Percentiles rank a stretch among this genome's conserved stretches.
Conservation (phyloP, 164 flowering plant genomes). For the Euptelea pleiosperma region DNA sequence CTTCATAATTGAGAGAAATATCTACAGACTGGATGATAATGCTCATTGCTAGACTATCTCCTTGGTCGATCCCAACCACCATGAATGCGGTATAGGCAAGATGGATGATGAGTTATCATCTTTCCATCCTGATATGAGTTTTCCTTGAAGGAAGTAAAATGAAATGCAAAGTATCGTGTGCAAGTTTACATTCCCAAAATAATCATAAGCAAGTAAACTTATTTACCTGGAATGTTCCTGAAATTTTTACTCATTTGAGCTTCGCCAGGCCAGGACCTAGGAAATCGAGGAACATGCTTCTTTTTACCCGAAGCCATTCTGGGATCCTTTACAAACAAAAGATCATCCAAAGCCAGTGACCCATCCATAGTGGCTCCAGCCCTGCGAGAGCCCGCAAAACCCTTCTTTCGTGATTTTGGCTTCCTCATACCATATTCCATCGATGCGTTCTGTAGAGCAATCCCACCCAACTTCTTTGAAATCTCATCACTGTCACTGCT, state of each 20-base stretch:
- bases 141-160: too few species aligned
- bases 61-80: too few species aligned
- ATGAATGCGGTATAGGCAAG: too few species aligned
- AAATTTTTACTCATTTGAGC: conserved; percentile 48
- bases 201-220: background rate
- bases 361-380: conserved; percentile 17
- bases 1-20: too few species aligned
- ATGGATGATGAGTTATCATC: too few species aligned
- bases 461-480: conserved; percentile 47
- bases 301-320: conserved; percentile 53
- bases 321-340: conserved; percentile 62
- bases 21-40: too few species aligned
- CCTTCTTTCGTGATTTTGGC: conserved; percentile 34
- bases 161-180: background rate
- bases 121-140: too few species aligned
- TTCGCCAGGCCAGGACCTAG: conserved; percentile 69
- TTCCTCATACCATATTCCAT: conserved; percentile 65
- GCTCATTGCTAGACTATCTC: too few species aligned
- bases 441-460: conserved; percentile 64
- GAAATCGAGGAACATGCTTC: conserved; percentile 41
- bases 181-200: background rate
- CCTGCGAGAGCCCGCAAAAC: conserved; percentile 8
- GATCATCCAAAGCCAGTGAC: conserved; percentile 45
- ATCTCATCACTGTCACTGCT: conserved; percentile 43
- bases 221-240: conserved; percentile 60